These are phyloP conservation scores for Styphnolobium japonicum DNA, from an alignment of 306 rosid species.

Conservation along the genomic window DNA sequence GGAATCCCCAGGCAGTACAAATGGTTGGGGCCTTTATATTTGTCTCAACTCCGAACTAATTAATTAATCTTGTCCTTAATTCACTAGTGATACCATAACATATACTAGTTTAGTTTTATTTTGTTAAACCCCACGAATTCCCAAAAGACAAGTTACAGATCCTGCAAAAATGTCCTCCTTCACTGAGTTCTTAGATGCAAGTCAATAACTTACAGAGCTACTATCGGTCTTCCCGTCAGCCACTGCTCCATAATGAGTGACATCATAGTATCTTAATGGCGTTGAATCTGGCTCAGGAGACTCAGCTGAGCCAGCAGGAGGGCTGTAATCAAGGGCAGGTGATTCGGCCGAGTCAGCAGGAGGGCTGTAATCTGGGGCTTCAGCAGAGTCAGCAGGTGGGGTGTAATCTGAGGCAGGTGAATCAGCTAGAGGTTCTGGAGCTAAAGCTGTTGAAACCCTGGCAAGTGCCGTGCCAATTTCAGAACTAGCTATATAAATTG, in stretches of 20 bases:
- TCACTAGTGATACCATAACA: slow-evolving; percentile 16
- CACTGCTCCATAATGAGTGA: slow-evolving; percentile 20
- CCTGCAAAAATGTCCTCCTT: slow-evolving; percentile 4
- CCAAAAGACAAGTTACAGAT: not conserved
- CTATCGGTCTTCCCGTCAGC: slow-evolving; percentile 12
- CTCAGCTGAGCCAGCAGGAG: not conserved
- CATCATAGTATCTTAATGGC: slow-evolving; percentile 13
- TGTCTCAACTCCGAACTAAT: not conserved
- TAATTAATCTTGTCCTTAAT: not conserved
- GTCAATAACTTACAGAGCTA: slow-evolving; percentile 16
- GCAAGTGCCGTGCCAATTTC: slow-evolving; percentile 9
- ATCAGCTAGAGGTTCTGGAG: slow-evolving; percentile 4
- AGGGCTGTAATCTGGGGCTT: not conserved
- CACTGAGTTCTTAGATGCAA: slow-evolving; percentile 1
- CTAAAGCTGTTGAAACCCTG: not conserved
- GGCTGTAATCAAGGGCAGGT: not conserved
- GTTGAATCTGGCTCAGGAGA: not conserved
- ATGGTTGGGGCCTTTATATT: not conserved
- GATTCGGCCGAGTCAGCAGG: not conserved
- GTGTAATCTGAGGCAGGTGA: not conserved
- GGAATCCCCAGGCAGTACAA: not conserved
- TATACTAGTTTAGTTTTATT: slow-evolving; percentile 6
- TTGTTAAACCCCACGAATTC: not conserved
- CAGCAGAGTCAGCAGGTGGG: not conserved
- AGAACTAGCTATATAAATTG: slow-evolving; percentile 8